Percentiles rank a stretch among this genome's conserved stretches.
phyloP scores from a whole-genome alignment of 164 flowering plant species.

The Macadamia tetraphylla region DNA sequence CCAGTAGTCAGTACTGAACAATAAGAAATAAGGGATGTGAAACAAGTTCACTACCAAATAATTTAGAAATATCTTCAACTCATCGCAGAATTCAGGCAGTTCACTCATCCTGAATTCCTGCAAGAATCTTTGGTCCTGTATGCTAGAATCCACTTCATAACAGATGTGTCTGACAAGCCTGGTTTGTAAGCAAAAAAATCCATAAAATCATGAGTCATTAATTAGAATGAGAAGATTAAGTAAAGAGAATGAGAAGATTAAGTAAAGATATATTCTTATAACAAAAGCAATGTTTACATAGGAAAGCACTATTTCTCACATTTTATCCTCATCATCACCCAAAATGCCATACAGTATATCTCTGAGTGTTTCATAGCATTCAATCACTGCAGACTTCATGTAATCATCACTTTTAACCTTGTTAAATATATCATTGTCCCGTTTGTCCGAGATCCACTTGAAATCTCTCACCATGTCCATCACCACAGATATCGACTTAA shows the following conservation, averaged over 20 bases:
- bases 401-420: slow-evolving; percentile 66
- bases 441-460: slow-evolving; percentile 35
- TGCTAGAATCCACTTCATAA: slow-evolving; percentile 48
- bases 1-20: neutral
- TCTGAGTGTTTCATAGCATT: slow-evolving; percentile 79
- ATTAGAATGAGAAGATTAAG: no score
- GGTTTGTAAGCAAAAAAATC: slow-evolving; percentile 10
- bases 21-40: neutral
- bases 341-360: slow-evolving; percentile 53
- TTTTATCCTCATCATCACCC: slow-evolving; percentile 46
- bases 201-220: neutral
- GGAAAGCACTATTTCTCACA: slow-evolving; percentile 32
- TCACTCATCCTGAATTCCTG: slow-evolving; percentile 62
- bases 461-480: slow-evolving; percentile 96
- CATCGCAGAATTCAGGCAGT: slow-evolving; percentile 63
- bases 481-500: slow-evolving; percentile 82
- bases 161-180: slow-evolving; percentile 60
- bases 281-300: neutral
- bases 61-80: slow-evolving; percentile 70
- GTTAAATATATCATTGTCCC: slow-evolving; percentile 65
- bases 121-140: slow-evolving; percentile 42
- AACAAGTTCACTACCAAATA: slow-evolving; percentile 48
- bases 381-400: slow-evolving; percentile 85
- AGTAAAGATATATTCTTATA: neutral
- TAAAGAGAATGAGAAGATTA: slow-evolving; percentile 2